Conservation (phyloP, 495 filamentous ascomycete genomes). For the Neurospora intermedia region DNA sequence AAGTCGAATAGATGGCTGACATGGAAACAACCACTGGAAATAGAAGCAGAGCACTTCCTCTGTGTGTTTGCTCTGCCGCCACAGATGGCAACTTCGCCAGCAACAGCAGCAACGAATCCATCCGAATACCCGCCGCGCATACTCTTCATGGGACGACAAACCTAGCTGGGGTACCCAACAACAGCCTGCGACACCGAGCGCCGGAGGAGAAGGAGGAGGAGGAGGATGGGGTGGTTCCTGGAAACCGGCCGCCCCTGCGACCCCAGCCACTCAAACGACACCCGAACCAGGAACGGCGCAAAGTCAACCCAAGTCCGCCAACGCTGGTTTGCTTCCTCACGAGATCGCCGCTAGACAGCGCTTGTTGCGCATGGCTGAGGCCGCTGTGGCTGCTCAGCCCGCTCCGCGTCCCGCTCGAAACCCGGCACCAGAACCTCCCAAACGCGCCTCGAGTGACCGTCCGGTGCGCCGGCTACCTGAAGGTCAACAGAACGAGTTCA, state of each 20-base stretch:
- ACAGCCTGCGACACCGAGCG: background rate
- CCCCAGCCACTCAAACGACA: background rate
- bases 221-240: background rate
- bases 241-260: background rate
- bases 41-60: conserved; percentile 18
- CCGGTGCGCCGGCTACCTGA: background rate
- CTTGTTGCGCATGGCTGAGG: background rate
- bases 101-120: background rate
- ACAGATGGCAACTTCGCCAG: conserved; percentile 3
- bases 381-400: background rate
- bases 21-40: background rate
- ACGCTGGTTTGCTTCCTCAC: conserved; percentile 11
- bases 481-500: background rate
- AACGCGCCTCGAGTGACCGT: background rate
- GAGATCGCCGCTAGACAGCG: conserved; percentile 11
- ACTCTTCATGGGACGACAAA: background rate
- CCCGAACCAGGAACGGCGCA: background rate
- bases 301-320: background rate
- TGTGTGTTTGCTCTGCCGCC: conserved; percentile 18
- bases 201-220: background rate
- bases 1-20: background rate
- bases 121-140: background rate
- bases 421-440: background rate
- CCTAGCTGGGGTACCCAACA: background rate
- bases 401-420: background rate